These are phyloP conservation scores for Vanilla planifolia DNA, from an alignment of 106 monocot genomes.

Conservation along the genomic window DNA sequence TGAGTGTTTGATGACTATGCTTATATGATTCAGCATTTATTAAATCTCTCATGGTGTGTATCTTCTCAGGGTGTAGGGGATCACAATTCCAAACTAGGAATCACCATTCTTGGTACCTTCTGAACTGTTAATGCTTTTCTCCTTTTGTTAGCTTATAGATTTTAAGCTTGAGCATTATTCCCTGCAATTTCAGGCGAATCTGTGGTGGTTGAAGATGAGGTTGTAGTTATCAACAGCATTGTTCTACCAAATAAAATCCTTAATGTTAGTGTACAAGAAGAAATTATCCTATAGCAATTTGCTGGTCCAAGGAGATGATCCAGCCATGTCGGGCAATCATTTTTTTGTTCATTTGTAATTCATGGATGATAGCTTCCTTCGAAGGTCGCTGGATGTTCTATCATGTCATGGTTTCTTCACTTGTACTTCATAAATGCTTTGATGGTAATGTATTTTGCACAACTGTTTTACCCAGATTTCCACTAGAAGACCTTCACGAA, in stretches of 20 bases:
- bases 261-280: slow-evolving; percentile 80
- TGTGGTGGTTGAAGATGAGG: slow-evolving; percentile 86
- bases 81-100: slow-evolving; percentile 77
- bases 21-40: neutral
- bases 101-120: slow-evolving; percentile 80
- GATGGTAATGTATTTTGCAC: too few relatives aligned
- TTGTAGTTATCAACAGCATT: slow-evolving; percentile 87
- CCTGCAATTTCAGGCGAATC: slow-evolving; percentile 58
- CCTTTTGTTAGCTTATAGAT: neutral
- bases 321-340: too few relatives aligned
- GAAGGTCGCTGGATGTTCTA: too few relatives aligned
- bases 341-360: too few relatives aligned
- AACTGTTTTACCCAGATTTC: too few relatives aligned
- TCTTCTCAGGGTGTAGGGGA: slow-evolving; percentile 71
- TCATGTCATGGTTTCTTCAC: too few relatives aligned
- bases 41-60: neutral
- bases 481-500: too few relatives aligned
- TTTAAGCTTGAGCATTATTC: neutral
- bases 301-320: too few relatives aligned
- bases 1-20: neutral
- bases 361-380: too few relatives aligned
- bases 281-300: slow-evolving; percentile 94
- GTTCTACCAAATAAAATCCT: slow-evolving; percentile 89
- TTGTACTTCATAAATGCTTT: too few relatives aligned
- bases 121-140: neutral